A percentile compares a stretch with the other conserved stretches of the same genome.
phyloP scores from a whole-genome alignment of 2,329 filamentous ascomycete genomes.

The Aspergillus latus region DNA sequence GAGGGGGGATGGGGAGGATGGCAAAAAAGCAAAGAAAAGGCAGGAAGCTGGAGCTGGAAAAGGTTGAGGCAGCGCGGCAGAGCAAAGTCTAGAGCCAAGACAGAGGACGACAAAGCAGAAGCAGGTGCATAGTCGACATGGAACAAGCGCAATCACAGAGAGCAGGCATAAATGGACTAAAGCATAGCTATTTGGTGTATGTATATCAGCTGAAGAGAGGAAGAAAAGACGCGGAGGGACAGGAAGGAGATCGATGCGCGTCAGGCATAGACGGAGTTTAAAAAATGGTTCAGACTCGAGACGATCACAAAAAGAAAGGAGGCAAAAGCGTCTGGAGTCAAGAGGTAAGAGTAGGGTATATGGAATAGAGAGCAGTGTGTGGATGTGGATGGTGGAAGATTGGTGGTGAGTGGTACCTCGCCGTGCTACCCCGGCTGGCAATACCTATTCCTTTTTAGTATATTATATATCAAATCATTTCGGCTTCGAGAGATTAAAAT shows the following conservation, averaged over 20 bases:
- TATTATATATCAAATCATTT: constrained; percentile 8
- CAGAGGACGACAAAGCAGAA: constrained; percentile 32
- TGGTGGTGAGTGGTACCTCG: constrained; percentile 8
- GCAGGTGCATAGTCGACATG: constrained; percentile 17
- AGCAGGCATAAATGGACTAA: constrained; percentile 19
- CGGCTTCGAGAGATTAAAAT: constrained; percentile 9
- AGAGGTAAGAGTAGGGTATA: background rate
- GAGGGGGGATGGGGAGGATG: constrained; percentile 9
- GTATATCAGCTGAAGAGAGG: constrained; percentile 5
- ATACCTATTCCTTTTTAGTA: background rate
- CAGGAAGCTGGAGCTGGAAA: constrained; percentile 9
- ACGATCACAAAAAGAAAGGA: constrained; percentile 20
- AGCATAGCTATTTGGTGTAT: constrained; percentile 9
- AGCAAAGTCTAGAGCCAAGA: constrained; percentile 40
- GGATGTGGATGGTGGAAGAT: constrained; percentile 6
- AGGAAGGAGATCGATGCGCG: constrained; percentile 19
- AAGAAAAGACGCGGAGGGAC: constrained; percentile 5
- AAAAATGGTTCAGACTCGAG: constrained; percentile 16
- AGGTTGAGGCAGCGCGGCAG: background rate
- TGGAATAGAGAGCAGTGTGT: constrained; percentile 1
- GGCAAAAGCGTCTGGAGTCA: background rate
- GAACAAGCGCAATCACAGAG: constrained; percentile 18
- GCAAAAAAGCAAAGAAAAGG: constrained; percentile 10
- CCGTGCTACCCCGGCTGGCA: constrained; percentile 10
- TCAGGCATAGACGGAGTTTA: constrained; percentile 28